Evolutionary conservation across 805 yeast genomes (phyloP).

Genomic region (Henningerozyma blattae): DNA sequence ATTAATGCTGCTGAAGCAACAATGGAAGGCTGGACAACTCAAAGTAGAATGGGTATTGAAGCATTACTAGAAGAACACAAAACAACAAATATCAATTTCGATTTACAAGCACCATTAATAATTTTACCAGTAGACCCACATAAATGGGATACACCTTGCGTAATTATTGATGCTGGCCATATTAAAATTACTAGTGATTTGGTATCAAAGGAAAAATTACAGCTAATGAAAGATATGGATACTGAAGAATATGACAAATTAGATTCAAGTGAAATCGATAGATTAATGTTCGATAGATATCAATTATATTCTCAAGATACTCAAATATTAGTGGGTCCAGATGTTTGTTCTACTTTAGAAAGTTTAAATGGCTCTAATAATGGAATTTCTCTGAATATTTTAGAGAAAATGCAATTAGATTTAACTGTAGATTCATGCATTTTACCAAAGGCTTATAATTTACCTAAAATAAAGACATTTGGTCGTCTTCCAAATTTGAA

Average conservation of each 20-base stretch:
- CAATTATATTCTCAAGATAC: constrained; percentile 69
- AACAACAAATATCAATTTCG: constrained; percentile 73
- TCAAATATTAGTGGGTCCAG: constrained; percentile 77
- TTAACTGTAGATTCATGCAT: constrained; percentile 74
- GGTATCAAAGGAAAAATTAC: constrained; percentile 55
- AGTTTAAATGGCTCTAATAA: constrained; percentile 42
- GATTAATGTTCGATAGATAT: constrained; percentile 84
- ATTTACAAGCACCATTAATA: constrained; percentile 86
- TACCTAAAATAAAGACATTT: constrained; percentile 61
- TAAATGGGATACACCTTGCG: constrained; percentile 76
- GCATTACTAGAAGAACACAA: constrained; percentile 92
- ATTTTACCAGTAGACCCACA: constrained; percentile 75
- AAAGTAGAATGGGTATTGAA: constrained; percentile 84
- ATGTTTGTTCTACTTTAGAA: constrained; percentile 63
- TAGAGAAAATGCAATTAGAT: constrained; percentile 67
- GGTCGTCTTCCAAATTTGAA: constrained; percentile 67
- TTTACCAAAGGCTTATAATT: constrained; percentile 61
- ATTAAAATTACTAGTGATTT: constrained; percentile 73
- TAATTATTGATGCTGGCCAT: constrained; percentile 92
- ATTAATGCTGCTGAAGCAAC: constrained; percentile 93
- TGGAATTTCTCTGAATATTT: constrained; percentile 38
- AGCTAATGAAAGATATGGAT: constrained; percentile 53
- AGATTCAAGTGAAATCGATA: constrained; percentile 36
- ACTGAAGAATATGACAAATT: constrained; percentile 59
- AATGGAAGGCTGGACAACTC: constrained; percentile 79